phyloP scores from a whole-genome alignment of 768 basidiomycete species.

The Royoungia palumana region DNA sequence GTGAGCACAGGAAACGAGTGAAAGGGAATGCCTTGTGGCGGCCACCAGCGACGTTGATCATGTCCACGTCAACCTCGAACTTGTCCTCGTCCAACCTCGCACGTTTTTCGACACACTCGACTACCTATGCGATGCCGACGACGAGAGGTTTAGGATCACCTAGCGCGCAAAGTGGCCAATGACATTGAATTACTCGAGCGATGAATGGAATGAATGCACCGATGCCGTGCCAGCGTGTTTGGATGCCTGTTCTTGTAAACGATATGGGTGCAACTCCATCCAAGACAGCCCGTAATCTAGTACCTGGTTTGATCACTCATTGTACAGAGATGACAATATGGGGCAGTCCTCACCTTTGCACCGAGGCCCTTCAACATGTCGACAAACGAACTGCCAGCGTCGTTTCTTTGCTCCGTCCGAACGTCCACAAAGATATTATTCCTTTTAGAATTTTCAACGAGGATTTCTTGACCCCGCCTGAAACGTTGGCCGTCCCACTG shows the following conservation, averaged over 20 bases:
- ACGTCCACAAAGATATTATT: conserved; percentile 88
- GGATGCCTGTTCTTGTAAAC: conserved; percentile 80
- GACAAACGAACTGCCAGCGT: conserved; percentile 76
- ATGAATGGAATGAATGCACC: conserved; percentile 38
- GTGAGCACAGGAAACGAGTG: background rate
- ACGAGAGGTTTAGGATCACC: conserved; percentile 68
- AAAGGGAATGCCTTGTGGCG: conserved; percentile 54
- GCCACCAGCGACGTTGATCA: conserved; percentile 53
- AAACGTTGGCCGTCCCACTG: conserved; percentile 18
- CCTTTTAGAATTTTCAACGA: conserved; percentile 58
- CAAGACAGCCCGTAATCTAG: conserved; percentile 62
- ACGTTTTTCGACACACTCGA: conserved; percentile 75
- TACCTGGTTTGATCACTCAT: background rate
- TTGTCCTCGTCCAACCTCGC: conserved; percentile 59
- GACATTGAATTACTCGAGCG: background rate
- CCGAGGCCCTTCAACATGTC: conserved; percentile 81
- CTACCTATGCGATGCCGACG: conserved; percentile 87
- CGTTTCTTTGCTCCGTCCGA: conserved; percentile 65
- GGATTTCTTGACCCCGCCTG: conserved; percentile 27
- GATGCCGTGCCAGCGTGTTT: conserved; percentile 70
- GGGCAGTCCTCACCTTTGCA: conserved; percentile 59
- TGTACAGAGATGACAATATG: background rate
- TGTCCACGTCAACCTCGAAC: conserved; percentile 63
- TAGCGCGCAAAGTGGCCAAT: conserved; percentile 42
- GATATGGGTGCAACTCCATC: conserved; percentile 77